Base-by-base conservation (phyloP, 345 rosid genomes). In the Clarkia xantiana region DNA sequence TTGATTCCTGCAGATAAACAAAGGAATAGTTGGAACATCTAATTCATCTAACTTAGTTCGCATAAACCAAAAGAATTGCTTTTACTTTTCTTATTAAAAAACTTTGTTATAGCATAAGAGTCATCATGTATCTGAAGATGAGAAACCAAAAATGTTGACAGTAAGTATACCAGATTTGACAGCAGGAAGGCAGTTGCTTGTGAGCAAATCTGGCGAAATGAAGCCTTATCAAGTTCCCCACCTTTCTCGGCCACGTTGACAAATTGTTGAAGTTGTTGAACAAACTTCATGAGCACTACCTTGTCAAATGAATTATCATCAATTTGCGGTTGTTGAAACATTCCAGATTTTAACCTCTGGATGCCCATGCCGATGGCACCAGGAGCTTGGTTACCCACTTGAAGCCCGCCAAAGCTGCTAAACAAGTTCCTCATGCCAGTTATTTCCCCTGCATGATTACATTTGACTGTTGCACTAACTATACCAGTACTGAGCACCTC, bases 351-450 rank as follows among this genome's bases (percentile, higher is more conserved):
- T 71, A 86, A 67, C 68, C 81, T 78, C 62, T 84, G 96, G 55
- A 90, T 69, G 62, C 91, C 91, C 71, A 78, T 56, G 40, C 73
- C 64, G 23, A 65, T n/a, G 38, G 80, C 80, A 69, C 84, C 82
- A 53, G 76, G 41, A 54, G 81, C 71, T 18, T 71, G 13, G 17
- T 64, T 63, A 51, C 75, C 84, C 54, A 87, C 51, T 63, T 90
- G 91, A 70, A 91, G 81, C 55, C 95, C 98, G 48, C 95, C 95
- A 55, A 91, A 81, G 74, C 94, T 84, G 79, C 68, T 81, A 66
- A 84, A 91, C 62, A 91, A 66, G 69, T 91, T 80, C 71, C 94
- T 80, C 98, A 91, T 86, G 64, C 98, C 98, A 61, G 95, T 90
- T 64, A 91, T 86, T 79, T 91, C 96, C 66, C 98, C 96, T 44